These are phyloP conservation scores for Spongiforma sp. DNA, from an alignment of 1,284 basidiomycete species.

Conservation along the genomic window DNA sequence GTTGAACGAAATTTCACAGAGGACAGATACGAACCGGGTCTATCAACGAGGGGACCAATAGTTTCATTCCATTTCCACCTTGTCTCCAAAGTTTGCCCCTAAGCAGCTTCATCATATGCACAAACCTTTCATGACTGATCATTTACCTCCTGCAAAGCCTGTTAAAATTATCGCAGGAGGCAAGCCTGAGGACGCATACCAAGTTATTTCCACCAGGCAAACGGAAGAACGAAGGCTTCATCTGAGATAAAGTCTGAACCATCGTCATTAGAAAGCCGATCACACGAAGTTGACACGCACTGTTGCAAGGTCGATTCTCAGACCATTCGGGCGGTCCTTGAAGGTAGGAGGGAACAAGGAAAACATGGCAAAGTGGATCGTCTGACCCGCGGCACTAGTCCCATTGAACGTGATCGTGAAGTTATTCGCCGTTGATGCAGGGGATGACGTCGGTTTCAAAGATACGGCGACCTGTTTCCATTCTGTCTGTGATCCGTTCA, in stretches of 20 bases:
- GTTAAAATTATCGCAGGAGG: conserved; percentile 6
- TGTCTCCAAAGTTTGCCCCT: conserved; percentile 58
- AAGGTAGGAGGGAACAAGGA: conserved; percentile 77
- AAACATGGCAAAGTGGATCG: conserved; percentile 66
- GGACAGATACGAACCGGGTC: conserved; percentile 38
- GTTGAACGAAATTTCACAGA: neutral
- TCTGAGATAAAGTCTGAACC: conserved; percentile 52
- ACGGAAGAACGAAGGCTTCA: conserved; percentile 69
- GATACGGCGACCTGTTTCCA: conserved; percentile 60
- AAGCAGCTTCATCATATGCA: conserved; percentile 7
- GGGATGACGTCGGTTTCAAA: conserved; percentile 49
- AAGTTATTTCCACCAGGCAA: conserved; percentile 69
- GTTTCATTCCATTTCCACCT: conserved; percentile 77
- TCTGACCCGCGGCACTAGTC: conserved; percentile 48
- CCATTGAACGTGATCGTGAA: conserved; percentile 62
- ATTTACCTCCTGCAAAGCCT: conserved; percentile 43
- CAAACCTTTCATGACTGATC: neutral
- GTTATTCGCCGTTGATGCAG: conserved; percentile 49
- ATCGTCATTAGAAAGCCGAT: conserved; percentile 6
- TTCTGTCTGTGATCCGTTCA: conserved; percentile 50
- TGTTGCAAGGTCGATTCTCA: conserved; percentile 69
- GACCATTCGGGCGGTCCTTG: conserved; percentile 64
- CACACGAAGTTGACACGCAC: conserved; percentile 33
- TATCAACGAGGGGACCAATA: conserved; percentile 48
- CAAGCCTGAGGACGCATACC: conserved; percentile 33